These are phyloP conservation scores for Spinellus fusiger DNA, from an alignment of 192 early-diverging fungal species.

Conservation along the genomic window DNA sequence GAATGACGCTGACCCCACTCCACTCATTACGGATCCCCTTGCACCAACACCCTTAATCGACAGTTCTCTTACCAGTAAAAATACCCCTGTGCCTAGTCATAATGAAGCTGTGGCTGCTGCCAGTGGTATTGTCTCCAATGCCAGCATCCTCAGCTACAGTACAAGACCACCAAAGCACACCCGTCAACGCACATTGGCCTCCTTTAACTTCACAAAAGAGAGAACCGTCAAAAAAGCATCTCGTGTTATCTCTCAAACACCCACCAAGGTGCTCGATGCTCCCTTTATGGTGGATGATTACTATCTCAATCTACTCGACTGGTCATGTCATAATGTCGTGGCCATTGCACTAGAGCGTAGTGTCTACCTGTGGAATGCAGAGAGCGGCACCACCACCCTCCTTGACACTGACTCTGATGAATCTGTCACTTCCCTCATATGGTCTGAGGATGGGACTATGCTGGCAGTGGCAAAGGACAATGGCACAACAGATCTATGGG, in stretches of 20 bases:
- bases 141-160: background rate
- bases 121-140: background rate
- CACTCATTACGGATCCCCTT: too few relatives aligned
- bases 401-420: constrained; percentile 43
- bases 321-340: constrained; percentile 75
- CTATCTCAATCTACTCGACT: constrained; percentile 93
- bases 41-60: too few relatives aligned
- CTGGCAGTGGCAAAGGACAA: constrained; percentile 67
- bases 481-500: constrained; percentile 91
- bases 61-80: too few relatives aligned
- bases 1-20: too few relatives aligned
- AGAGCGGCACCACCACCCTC: constrained; percentile 56
- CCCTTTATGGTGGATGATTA: constrained; percentile 88
- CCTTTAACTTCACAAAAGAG: background rate
- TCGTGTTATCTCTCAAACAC: constrained; percentile 74
- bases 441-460: constrained; percentile 62
- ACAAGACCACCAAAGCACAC: background rate
- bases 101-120: background rate
- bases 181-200: too few relatives aligned
- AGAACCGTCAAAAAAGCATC: background rate
- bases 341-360: constrained; percentile 82
- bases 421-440: constrained; percentile 70
- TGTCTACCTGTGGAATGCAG: constrained; percentile 91
- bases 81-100: background rate
- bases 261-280: constrained; percentile 85